Percentiles rank a stretch among this genome's conserved stretches.
Evolutionary conservation across 2,329 filamentous ascomycete genomes (phyloP).

Genomic region (Apiospora aurea): DNA sequence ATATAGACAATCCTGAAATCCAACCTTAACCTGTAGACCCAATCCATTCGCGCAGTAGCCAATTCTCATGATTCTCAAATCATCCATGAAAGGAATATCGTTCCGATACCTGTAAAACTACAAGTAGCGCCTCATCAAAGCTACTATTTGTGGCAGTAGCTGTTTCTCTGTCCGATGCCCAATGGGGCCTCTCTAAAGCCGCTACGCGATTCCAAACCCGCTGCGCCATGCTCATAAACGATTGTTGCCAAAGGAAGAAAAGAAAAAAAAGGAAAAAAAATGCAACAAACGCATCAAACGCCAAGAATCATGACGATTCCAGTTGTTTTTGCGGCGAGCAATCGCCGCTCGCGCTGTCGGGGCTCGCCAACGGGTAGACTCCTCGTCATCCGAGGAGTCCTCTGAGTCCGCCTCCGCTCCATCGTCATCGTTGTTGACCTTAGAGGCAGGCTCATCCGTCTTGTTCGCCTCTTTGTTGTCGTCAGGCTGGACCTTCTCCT

Average conservation of each 20-base stretch:
- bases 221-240: slow-evolving; percentile 21
- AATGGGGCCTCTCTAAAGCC: not conserved
- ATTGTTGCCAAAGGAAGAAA: not conserved
- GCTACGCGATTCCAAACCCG: not conserved
- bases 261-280: not conserved
- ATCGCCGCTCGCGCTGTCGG: slow-evolving; percentile 19
- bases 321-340: slow-evolving; percentile 23
- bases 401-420: slow-evolving; percentile 26
- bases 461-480: slow-evolving; percentile 27
- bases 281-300: not conserved
- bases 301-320: not conserved
- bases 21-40: not conserved
- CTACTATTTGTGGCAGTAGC: not conserved
- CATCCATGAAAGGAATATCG: not conserved
- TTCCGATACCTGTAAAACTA: not conserved
- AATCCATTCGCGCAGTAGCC: not conserved
- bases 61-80: not conserved
- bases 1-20: not conserved
- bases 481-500: slow-evolving; percentile 43
- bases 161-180: not conserved
- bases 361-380: slow-evolving; percentile 1
- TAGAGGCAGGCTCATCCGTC: slow-evolving; percentile 26
- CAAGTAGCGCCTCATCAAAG: not conserved
- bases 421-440: slow-evolving; percentile 24
- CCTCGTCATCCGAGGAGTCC: slow-evolving; percentile 20